These are phyloP conservation scores for Calophaca sinica DNA, from an alignment of 306 rosid species.

Conservation along the genomic window DNA sequence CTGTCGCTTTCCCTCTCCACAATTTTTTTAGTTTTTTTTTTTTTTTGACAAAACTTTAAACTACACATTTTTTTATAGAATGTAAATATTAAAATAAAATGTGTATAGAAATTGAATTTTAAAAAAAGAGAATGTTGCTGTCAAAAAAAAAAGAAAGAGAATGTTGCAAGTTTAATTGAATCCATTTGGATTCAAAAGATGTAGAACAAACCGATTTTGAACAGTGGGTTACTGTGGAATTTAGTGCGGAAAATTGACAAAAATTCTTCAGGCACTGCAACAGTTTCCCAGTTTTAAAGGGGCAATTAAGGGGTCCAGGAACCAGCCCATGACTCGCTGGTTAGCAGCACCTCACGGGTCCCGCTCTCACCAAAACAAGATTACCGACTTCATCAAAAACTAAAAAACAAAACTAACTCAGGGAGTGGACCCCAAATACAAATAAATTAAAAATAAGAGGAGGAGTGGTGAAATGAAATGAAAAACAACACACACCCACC, in stretches of 20 bases:
- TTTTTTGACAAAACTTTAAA: too few relatives aligned
- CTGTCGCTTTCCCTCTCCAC: too few relatives aligned
- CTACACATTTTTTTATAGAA: too few relatives aligned
- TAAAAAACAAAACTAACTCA: conserved; percentile 36
- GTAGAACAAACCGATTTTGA: too few relatives aligned
- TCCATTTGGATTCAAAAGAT: too few relatives aligned
- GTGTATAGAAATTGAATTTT: too few relatives aligned
- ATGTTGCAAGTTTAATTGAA: too few relatives aligned
- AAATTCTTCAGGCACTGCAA: neutral
- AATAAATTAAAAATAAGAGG: neutral
- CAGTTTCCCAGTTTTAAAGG: conserved; percentile 35
- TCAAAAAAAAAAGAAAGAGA: too few relatives aligned
- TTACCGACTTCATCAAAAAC: conserved; percentile 40
- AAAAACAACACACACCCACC: conserved; percentile 48
- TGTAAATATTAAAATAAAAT: too few relatives aligned
- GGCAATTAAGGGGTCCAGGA: conserved; percentile 43
- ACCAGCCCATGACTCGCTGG: conserved; percentile 49
- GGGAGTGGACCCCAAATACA: conserved; percentile 15
- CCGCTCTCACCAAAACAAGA: conserved; percentile 46
- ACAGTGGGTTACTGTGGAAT: too few relatives aligned
- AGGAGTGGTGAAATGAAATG: conserved; percentile 2
- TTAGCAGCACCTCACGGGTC: conserved; percentile 36
- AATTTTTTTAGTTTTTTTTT: too few relatives aligned
- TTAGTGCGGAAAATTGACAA: conserved; percentile 38
- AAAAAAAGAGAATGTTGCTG: too few relatives aligned